Evolutionary conservation across 2,329 filamentous ascomycete genomes (phyloP), one percentile per base, ranked within the genome.

Genomic region (Diaporthe eres): DNA sequence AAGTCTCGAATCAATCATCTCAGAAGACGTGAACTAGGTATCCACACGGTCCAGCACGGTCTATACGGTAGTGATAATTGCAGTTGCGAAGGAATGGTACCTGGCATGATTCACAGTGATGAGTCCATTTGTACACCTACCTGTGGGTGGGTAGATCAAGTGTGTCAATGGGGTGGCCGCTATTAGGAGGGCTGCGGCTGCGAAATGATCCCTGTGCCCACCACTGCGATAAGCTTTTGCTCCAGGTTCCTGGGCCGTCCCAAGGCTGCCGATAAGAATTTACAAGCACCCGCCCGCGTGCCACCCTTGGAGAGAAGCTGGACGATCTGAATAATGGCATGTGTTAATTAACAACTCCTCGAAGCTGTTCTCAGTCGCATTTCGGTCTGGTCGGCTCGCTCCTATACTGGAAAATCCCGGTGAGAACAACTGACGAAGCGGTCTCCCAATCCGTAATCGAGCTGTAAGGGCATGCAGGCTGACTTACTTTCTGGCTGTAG

Each of bases 261-360:
- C 19, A 65, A 25, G 31, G 17, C 44, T 19, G 25, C 58, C 71
- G 71, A 73, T 73, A 73, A 73, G 71, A 73, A 73, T 73, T 73
- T 73, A 65, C 71, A 63, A 39, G 65, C 49, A 42, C n/a, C 49
- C 47, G 49, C 34, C 65, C 49, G 42, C 65, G 47, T 55, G 49
- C 65, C 49, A 70, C 65, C 65, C 34, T 37, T 44, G 42, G 25
- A 9, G 37, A 42, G 65, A 70, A 70, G 65, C 65, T 28, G 65
- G 65, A 31, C 65, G 31, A 15, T 70, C 25, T 34, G 49, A 28
- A 70, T 55, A 70, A 70, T 73, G 49, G 39, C 58, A 73, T 73
- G 71, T 73, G 71, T 39, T 65, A 73, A n/a, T 73, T 65, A 13
- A 47, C 58, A 57, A 53, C 58, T 34, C 19, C 15, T 31, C 49